These are phyloP conservation scores for Cutaneotrichosporon sp. DNA, from an alignment of 1,284 basidiomycete genomes.

Conservation along the genomic window DNA sequence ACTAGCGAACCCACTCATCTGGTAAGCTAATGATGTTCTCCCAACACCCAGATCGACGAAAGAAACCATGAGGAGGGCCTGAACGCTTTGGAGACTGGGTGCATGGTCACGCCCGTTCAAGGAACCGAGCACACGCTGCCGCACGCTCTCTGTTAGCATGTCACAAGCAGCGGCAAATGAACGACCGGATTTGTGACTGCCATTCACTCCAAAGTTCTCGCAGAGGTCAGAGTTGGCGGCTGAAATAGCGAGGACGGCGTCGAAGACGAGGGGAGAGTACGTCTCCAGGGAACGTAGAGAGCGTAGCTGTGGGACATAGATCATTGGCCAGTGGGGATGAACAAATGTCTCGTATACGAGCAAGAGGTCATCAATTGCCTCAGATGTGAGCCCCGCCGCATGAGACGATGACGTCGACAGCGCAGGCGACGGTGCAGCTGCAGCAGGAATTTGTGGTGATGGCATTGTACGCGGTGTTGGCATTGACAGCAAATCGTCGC, in stretches of 20 bases:
- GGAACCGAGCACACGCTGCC: constrained; percentile 7
- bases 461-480: not conserved
- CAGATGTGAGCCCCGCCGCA: constrained; percentile 11
- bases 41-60: constrained; percentile 14
- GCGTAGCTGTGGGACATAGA: constrained; percentile 14
- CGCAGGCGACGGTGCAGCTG: not conserved
- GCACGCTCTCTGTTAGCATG: constrained; percentile 12
- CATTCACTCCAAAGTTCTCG: constrained; percentile 1
- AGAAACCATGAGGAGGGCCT: constrained; percentile 12
- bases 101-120: constrained; percentile 5
- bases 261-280: constrained; percentile 14
- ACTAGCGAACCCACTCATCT: constrained; percentile 17
- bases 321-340: constrained; percentile 20
- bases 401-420: not conserved
- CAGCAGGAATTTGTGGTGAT: not conserved
- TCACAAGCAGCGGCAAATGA: constrained; percentile 11
- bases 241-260: constrained; percentile 17
- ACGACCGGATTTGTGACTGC: not conserved
- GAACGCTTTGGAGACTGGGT: constrained; percentile 9
- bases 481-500: not conserved
- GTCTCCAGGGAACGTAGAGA: constrained; percentile 13
- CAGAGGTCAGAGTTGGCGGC: constrained; percentile 10
- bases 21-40: constrained; percentile 11
- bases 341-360: constrained; percentile 19
- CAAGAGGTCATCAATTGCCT: constrained; percentile 15